Conservation (phyloP, 257 asterid species). For the Solanum acaule region DNA sequence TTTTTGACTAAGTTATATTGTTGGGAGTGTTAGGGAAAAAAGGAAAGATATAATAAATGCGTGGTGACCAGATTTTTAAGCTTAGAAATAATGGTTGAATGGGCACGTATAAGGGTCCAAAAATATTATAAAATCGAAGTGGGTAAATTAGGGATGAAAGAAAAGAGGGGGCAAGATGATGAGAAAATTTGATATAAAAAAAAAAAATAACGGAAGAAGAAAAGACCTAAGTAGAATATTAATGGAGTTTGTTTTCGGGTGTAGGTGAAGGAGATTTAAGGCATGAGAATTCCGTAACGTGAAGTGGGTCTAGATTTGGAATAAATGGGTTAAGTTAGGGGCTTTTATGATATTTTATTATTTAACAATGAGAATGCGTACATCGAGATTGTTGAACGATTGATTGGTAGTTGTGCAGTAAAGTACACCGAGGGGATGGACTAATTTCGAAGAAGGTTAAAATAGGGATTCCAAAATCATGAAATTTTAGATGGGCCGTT, state of each 20-base stretch:
- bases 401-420: background rate
- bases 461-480: background rate
- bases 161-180: background rate
- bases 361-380: background rate
- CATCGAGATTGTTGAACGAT: background rate
- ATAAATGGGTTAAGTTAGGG: background rate
- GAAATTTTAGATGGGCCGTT: background rate
- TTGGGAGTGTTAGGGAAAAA: background rate
- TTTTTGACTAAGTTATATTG: slow-evolving; percentile 7
- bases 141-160: background rate
- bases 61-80: slow-evolving; percentile 5
- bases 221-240: background rate
- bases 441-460: background rate
- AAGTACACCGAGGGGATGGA: background rate
- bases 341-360: background rate
- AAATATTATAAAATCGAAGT: background rate
- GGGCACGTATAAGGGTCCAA: slow-evolving; percentile 2
- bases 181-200: background rate
- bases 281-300: background rate
- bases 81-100: slow-evolving; percentile 2
- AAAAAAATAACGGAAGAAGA: background rate
- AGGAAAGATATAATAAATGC: background rate
- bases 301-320: background rate
- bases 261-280: background rate
- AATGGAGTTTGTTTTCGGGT: background rate